Evolutionary conservation across 208 protist species (phyloP).

Genomic region (Trypanosoma avium): DNA sequence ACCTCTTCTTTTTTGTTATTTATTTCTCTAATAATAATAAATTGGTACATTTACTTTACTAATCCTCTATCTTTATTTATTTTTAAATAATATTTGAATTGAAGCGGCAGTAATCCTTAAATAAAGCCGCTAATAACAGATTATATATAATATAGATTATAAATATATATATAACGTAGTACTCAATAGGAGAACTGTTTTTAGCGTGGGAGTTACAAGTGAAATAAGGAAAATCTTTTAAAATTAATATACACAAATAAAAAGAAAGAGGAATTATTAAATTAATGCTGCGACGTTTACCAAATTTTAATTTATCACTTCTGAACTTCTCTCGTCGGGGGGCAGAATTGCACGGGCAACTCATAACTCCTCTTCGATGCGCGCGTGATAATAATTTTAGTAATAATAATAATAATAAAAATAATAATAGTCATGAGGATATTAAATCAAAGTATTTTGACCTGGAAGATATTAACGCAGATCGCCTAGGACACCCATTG

Average conservation of each 20-base stretch:
- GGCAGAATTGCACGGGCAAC: too few relatives aligned
- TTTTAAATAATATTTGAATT: not conserved
- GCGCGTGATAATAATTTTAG: not conserved
- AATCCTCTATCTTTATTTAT: conserved; percentile 13
- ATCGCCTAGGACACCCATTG: conserved; percentile 76
- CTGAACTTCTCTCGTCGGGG: not conserved
- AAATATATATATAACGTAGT: too few relatives aligned
- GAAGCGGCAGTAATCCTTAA: too few relatives aligned
- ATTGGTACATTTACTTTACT: not conserved
- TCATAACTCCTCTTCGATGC: too few relatives aligned
- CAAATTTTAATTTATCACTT: not conserved
- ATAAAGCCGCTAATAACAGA: too few relatives aligned
- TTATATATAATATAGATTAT: too few relatives aligned
- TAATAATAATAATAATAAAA: not conserved
- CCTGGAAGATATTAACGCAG: conserved; percentile 70
- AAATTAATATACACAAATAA: too few relatives aligned
- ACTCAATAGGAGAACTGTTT: too few relatives aligned
- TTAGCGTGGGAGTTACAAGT: too few relatives aligned
- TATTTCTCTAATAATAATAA: not conserved
- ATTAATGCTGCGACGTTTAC: conserved; percentile 1
- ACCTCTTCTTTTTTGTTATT: not conserved
- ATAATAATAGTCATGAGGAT: conserved; percentile 21
- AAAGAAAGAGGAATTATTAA: not conserved
- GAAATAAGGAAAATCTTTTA: too few relatives aligned
- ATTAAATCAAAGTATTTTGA: conserved; percentile 51